Evolutionary conservation across 345 rosid genomes (phyloP), one percentile per base, ranked within the genome.

Genomic region (Camelina laxa): DNA sequence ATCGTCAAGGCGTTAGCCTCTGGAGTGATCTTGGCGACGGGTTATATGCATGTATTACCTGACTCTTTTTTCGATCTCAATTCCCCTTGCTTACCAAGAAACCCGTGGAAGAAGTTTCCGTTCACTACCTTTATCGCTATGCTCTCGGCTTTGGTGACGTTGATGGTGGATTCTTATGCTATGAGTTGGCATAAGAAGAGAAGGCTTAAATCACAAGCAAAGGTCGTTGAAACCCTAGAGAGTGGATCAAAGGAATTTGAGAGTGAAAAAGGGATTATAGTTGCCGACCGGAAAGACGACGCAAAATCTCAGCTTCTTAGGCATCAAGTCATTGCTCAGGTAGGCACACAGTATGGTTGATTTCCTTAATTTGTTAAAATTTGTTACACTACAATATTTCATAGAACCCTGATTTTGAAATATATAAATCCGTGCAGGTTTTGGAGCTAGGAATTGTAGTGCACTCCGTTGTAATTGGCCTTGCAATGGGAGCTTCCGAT

Each of bases 21-120:
- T 0, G 86, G 86, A 1, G 85, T 85, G 31, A 83, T 83, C 2
- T 55, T 85, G 6, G 87, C 87, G 0, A 82, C 85, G 0, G 83
- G 84, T 5, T 85, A 80, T 50, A 83, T 82, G 84, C 89, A 85
- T 57, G 85, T 83, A 9, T 67, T 85, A 30, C 84, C 85, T 4
- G 84, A 81, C 62, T 75, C 87, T 9, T 73, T 75, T 10, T 42
- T 12, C 0, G 12, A 60, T 67, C 67, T 85, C 62, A 60, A 5
- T 20, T 83, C 83, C 1, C 15, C 4, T 12, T 85, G 83, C 55
- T 80, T 80, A 74, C 84, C 80, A 0, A 33, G 19, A 7, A 19
- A 78, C 1, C 85, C 84, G 0, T 85, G 84, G 85, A 73, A 47
- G 79, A 83, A 78, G 77, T 85, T 85, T 22, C 83, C 85, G 1